Base-by-base conservation (phyloP, 202 grass and related monocot species). In the Musa balbisiana region DNA sequence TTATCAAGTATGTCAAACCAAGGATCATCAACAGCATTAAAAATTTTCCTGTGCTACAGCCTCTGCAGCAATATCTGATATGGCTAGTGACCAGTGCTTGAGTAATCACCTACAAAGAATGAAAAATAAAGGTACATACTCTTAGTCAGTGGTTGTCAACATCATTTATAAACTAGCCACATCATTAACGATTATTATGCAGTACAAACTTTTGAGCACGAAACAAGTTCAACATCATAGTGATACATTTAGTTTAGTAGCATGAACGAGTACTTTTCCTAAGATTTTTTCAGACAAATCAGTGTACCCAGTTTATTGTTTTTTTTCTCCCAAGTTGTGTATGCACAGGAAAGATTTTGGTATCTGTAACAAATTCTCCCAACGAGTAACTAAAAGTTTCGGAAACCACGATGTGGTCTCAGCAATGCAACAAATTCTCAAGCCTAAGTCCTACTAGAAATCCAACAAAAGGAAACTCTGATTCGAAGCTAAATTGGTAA, bases 11-110 rank as follows among this genome's bases (percentile, higher is more conserved):
- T 72, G 84, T 77, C 55, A 89, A 64, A 43, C 87, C 87, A 83
- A 62, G 78, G 74, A 87, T 68, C 90, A 92, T 83, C 73, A 89
- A 80, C 63, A 92, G 80, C 56, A 85, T 79, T 68, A 92, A 84
- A 79, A 92, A 85, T 64, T 92, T 92, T 53, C 90, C 90, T 66
- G 87, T 75, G 55, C 82, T 89, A n/a, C 88, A 92, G 62, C 84
- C 84, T 89, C 84, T 80, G 68, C 84, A 92, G 49, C 55, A 63
- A 74, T 80, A 92, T 73, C 77, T 87, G 80, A 58, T 71, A 22
- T 74, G 83, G 27, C 86, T 89, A 67, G 80, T 87, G 82, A 80
- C 51, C 26, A 89, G 52, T 50, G 85, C 55, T 80, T 87, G 90
- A 67, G 81, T 55, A 68, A 80, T 58, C 68, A 92, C 80, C 90